phyloP scores from a whole-genome alignment of 495 filamentous ascomycete genomes.

The Rostrohypoxylon terebratum region DNA sequence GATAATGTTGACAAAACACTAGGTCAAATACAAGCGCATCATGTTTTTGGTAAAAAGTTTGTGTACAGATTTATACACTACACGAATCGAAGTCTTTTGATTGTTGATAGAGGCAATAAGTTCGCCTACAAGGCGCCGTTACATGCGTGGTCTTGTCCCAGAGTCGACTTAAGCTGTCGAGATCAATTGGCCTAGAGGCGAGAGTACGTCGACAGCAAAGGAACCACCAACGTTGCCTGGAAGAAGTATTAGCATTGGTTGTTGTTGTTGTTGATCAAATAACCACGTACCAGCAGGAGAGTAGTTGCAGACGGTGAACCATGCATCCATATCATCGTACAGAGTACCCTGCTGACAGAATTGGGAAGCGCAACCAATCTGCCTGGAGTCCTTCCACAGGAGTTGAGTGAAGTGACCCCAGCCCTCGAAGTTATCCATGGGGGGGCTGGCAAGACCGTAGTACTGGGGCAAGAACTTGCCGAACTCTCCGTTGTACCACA shows the following conservation, averaged over 20 bases:
- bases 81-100: constrained; percentile 48
- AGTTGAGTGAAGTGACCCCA: constrained; percentile 95
- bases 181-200: constrained; percentile 57
- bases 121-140: constrained; percentile 33
- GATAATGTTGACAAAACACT: constrained; percentile 15
- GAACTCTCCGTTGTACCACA: constrained; percentile 88
- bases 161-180: constrained; percentile 44
- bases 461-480: constrained; percentile 52
- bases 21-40: constrained; percentile 23
- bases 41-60: constrained; percentile 26
- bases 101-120: constrained; percentile 2
- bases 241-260: constrained; percentile 46
- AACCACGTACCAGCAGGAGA: constrained; percentile 68
- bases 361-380: constrained; percentile 79
- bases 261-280: neutral
- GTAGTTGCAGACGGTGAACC: constrained; percentile 93
- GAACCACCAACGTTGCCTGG: constrained; percentile 74
- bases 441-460: constrained; percentile 57
- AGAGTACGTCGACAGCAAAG: constrained; percentile 72
- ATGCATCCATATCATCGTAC: constrained; percentile 50
- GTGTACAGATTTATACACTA: constrained; percentile 48
- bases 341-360: constrained; percentile 63
- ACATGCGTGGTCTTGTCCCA: constrained; percentile 19
- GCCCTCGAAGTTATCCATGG: constrained; percentile 70
- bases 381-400: constrained; percentile 79